Evolutionary conservation across 176 grass and related monocot species (phyloP).

Genomic region (Aegilops longissima): DNA sequence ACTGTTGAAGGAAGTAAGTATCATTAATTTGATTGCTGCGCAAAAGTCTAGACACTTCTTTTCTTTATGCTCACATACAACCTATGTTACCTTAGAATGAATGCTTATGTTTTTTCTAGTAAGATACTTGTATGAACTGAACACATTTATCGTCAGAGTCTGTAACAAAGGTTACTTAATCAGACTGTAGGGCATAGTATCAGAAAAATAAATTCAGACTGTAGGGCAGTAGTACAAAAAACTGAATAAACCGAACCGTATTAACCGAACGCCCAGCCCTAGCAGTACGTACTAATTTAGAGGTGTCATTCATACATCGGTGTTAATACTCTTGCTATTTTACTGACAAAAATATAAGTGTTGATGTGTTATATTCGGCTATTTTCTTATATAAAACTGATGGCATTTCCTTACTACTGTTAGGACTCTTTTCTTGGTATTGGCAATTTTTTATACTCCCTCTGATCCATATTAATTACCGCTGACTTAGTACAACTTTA

Average conservation of each 20-base stretch:
- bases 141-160: background rate
- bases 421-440: background rate
- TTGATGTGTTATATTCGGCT: background rate
- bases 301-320: background rate
- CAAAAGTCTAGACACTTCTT: background rate
- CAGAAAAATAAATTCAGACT: background rate
- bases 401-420: background rate
- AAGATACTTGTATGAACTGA: background rate
- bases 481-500: no score
- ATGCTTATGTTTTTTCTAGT: background rate
- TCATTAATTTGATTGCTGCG: background rate
- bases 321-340: background rate
- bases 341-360: background rate
- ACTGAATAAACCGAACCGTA: no score
- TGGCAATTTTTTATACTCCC: background rate
- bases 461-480: no score
- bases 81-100: background rate
- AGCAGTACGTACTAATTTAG: background rate
- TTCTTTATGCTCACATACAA: background rate
- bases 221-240: background rate
- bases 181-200: background rate
- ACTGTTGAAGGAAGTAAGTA: conserved; percentile 2
- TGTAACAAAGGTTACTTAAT: background rate
- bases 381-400: background rate
- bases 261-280: no score